Base-by-base conservation (phyloP, 257 asterid genomes). In the Nicotiana obtusifolia region DNA sequence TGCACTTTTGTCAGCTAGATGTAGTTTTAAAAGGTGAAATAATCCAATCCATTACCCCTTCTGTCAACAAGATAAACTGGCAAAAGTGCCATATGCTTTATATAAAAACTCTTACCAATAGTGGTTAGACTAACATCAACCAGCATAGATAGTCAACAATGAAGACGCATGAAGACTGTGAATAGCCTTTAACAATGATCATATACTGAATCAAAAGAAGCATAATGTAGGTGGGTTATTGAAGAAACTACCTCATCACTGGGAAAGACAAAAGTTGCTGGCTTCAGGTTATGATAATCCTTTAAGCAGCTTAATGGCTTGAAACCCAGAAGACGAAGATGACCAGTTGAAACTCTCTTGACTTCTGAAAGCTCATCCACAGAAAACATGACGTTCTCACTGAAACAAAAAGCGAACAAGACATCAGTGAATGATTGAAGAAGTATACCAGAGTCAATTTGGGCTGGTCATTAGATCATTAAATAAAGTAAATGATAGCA, bases 251-350 rank as follows among this genome's bases (percentile, higher is more conserved):
- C 99, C 98, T 95, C 97, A 76, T 95, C 99, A 80, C 97, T 91
- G 14, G 99, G 99, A 82, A 90, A 94, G 82, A 92, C 84, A 87
- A 95, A 94, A 84, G 98, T 92, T 60, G 99, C 90, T 78, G 99
- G 99, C 92, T 89, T 91, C 89, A 94, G 87, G 90, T 95, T 95
- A 90, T 95, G 94, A 86, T 92, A 92, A 82, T 91, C 95, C 87
- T 90, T 89, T 67, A 95, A 88, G 90, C 95, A 94, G 87, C 93
- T 90, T 84, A 95, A 85, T 17, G 97, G 94, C 92, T 95, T 95
- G 97, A 95, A 95, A 73, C 99, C 99, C 47, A 94, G 89, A 86
- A 95, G 97, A 77, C 91, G 91, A 75, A 95, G 93, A 82, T 94
- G 96, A 68, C 97, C 97, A 77, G 87, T 86, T 82, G 97, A 88